These are phyloP conservation scores for Picea glauca DNA, from an alignment of 75 land plant species.

Conservation along the genomic window DNA sequence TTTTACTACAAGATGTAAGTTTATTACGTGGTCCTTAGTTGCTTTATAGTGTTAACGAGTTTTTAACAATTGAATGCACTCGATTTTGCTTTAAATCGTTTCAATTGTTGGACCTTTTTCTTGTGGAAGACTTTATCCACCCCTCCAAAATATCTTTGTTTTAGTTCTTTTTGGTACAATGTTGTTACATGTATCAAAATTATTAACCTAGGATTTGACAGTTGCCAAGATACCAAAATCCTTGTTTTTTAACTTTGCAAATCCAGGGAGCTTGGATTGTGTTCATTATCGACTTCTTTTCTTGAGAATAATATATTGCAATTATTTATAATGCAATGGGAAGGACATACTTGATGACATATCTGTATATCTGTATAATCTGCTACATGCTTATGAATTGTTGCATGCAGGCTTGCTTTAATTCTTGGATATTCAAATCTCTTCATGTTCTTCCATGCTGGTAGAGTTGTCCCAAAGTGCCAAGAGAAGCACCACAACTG, in stretches of 20 bases:
- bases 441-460: not conserved
- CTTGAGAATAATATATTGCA: not conserved
- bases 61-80: not conserved
- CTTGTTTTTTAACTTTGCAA: not conserved
- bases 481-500: no score
- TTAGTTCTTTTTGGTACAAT: not conserved
- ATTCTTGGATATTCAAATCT: not conserved
- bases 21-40: not conserved
- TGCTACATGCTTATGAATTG: not conserved
- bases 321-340: not conserved
- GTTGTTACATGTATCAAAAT: not conserved
- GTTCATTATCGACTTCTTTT: not conserved
- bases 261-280: not conserved
- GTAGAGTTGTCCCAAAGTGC: no score
- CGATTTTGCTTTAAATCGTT: not conserved
- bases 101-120: not conserved
- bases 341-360: not conserved
- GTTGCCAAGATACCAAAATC: not conserved
- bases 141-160: not conserved
- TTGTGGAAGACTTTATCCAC: not conserved
- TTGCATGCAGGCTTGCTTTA: not conserved
- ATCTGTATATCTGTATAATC: not conserved
- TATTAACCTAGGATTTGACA: not conserved
- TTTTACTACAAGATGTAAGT: conserved; percentile 61
- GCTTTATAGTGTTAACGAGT: not conserved